Percentiles rank a stretch among this genome's conserved stretches.
These are phyloP conservation scores for Rhytidiadelphus loreus DNA, from an alignment of 225 moss, liverwort and hornwort genomes.

Conservation along the genomic window DNA sequence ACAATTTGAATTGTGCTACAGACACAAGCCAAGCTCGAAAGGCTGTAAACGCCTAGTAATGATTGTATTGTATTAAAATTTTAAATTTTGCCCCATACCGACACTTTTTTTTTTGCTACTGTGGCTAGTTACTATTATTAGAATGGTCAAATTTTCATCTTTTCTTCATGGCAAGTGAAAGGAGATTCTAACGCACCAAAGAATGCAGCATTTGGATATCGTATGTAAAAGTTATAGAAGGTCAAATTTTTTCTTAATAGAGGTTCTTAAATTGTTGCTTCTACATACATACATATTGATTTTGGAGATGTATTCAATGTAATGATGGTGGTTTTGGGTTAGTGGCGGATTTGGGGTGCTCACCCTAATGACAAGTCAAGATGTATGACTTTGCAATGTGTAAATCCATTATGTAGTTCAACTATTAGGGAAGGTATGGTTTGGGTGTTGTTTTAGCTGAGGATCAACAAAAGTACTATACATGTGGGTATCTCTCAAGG, in stretches of 20 bases:
- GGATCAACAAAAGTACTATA: too few relatives aligned
- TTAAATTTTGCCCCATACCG: not conserved
- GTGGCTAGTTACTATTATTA: not conserved
- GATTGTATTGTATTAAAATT: not conserved
- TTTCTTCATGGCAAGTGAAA: not conserved
- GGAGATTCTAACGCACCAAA: not conserved
- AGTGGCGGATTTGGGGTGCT: too few relatives aligned
- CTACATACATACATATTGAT: too few relatives aligned
- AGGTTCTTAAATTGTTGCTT: too few relatives aligned
- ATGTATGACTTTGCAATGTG: too few relatives aligned
- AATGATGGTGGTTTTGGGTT: too few relatives aligned
- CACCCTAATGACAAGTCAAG: too few relatives aligned
- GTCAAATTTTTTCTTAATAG: too few relatives aligned
- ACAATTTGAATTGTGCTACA: not conserved
- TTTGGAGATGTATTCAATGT: too few relatives aligned
- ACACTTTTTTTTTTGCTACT: not conserved
- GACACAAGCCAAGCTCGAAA: not conserved
- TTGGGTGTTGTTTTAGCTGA: rapidly evolving
- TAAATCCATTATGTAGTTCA: not conserved
- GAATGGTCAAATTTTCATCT: not conserved
- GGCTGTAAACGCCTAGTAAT: not conserved
- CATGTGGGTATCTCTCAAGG: too few relatives aligned
- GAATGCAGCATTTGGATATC: rapidly evolving
- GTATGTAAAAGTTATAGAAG: not conserved
- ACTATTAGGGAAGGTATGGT: too few relatives aligned